A percentile compares a stretch with the other conserved stretches of the same genome.
Evolutionary conservation across 176 grass and related monocot genomes (phyloP).

Genomic region (Raddia guianensis): DNA sequence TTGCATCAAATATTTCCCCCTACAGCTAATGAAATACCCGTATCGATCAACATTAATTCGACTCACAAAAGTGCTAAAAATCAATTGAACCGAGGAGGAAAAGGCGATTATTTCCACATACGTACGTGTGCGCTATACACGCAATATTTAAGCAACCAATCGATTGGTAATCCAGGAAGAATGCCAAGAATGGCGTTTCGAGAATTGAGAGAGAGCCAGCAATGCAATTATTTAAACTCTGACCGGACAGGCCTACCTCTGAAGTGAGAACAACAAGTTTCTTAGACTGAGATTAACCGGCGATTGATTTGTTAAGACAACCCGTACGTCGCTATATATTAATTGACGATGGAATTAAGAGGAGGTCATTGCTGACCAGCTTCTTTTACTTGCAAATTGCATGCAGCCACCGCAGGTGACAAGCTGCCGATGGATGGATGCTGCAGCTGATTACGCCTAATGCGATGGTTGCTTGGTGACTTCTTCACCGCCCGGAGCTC

Average conservation of each 20-base stretch:
- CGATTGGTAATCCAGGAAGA: neutral
- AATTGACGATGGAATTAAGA: no score
- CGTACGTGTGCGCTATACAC: neutral
- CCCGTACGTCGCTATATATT: no score
- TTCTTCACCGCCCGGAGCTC: neutral
- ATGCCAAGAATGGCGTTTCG: no score
- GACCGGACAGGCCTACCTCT: no score
- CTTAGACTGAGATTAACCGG: neutral
- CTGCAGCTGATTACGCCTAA: neutral
- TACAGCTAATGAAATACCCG: neutral
- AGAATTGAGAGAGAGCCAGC: slow-evolving; percentile 1
- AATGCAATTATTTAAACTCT: neutral
- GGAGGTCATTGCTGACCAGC: neutral
- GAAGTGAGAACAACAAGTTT: neutral
- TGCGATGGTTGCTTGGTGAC: no score
- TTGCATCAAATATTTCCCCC: no score
- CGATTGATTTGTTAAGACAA: neutral
- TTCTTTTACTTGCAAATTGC: slow-evolving; percentile 5
- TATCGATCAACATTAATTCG: neutral
- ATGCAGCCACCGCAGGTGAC: neutral
- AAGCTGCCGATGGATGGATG: neutral
- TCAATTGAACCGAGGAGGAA: neutral
- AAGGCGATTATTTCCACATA: neutral
- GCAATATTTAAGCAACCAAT: neutral
- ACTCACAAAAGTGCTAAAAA: neutral